Evolutionary conservation across 2,329 filamentous ascomycete genomes (phyloP), one percentile per base, ranked within the genome.

Genomic region (Hirsutella minnesotensis): DNA sequence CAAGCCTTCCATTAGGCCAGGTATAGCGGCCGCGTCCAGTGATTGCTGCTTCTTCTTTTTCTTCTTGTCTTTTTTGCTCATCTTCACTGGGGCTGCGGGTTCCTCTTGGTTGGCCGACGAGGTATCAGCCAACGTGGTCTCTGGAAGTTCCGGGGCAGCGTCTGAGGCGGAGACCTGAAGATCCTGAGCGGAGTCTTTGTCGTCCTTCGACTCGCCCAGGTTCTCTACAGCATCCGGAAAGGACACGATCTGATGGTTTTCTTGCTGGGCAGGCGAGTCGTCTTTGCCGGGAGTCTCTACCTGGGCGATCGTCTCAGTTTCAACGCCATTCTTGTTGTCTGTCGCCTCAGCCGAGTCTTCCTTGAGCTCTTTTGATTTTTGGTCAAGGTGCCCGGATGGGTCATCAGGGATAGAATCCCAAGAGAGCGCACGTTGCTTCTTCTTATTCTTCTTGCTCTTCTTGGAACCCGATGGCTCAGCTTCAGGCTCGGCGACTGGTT

Each of bases 11-110:
- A 20, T 18, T n/a, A 9, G 10, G 33, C 34, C 29, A n/a, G 46
- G 40, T 41, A 48, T 49, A 27, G 40, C 42, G 16, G 41, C 37
- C 24, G 53, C 53, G 35, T 53, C 51, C 10, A 53, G 40, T 18
- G 44, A 49, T 8, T 48, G 43, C 46, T 53, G 54, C 46, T 60
- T 61, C 52, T 56, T 61, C 40, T 56, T 57, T 47, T 53, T 61
- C 41, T 57, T 61, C 44, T 56, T 62, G 2, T 60, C 57, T 44
- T 59, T 63, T 49, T 61, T 61, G 15, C 59, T 59, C 22, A 54
- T 35, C 40, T 57, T 61, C 5, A 46, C 46, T n/a, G 55, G 34
- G 27, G 43, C 38, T 24, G 48, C 31, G 10, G 44, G 33, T 18
- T 47, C 44, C 34, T 15, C 15, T 13, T 45, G 44, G 21, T 46